phyloP scores from a whole-genome alignment of 441 rosid genomes.

The Jatropha multifida region DNA sequence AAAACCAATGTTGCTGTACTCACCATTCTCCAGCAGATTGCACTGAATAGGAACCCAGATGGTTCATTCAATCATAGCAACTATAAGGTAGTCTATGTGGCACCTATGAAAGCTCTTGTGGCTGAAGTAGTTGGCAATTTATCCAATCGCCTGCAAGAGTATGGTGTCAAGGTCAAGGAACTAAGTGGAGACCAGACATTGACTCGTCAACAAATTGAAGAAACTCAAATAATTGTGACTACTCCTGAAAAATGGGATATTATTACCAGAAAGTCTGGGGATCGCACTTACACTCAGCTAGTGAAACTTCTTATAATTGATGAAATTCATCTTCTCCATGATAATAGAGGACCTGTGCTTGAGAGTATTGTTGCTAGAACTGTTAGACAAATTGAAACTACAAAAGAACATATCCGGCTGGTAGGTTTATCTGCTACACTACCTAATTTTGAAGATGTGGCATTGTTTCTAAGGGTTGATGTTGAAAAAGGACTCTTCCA shows the following conservation, averaged over 20 bases:
- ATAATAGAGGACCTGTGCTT: slow-evolving; percentile 94
- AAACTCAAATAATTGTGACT: slow-evolving; percentile 92
- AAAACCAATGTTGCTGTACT: slow-evolving; percentile 95
- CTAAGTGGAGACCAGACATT: slow-evolving; percentile 91
- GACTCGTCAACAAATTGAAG: slow-evolving; percentile 92
- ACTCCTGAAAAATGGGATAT: slow-evolving; percentile 99
- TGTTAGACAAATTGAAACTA: slow-evolving; percentile 88
- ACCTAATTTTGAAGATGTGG: slow-evolving; percentile 93
- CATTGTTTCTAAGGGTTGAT: slow-evolving; percentile 77
- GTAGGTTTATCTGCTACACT: slow-evolving; percentile 95
- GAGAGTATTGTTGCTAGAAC: slow-evolving; percentile 98
- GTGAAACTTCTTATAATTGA: slow-evolving; percentile 89
- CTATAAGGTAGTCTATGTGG: slow-evolving; percentile 91
- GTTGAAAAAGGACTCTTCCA: slow-evolving; percentile 67
- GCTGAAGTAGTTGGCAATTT: slow-evolving; percentile 93
- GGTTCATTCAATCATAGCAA: slow-evolving; percentile 65
- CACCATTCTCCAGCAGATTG: slow-evolving; percentile 88
- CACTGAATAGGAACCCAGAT: slow-evolving; percentile 51
- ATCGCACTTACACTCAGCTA: slow-evolving; percentile 91
- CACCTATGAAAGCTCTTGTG: slow-evolving; percentile 97
- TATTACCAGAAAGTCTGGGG: slow-evolving; percentile 92
- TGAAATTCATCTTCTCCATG: slow-evolving; percentile 96
- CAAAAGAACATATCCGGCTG: slow-evolving; percentile 85
- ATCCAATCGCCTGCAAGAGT: slow-evolving; percentile 73
- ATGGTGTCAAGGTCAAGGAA: slow-evolving; percentile 79